Base-by-base conservation (phyloP, 2,329 filamentous ascomycete species). In the Cercospora sp. region DNA sequence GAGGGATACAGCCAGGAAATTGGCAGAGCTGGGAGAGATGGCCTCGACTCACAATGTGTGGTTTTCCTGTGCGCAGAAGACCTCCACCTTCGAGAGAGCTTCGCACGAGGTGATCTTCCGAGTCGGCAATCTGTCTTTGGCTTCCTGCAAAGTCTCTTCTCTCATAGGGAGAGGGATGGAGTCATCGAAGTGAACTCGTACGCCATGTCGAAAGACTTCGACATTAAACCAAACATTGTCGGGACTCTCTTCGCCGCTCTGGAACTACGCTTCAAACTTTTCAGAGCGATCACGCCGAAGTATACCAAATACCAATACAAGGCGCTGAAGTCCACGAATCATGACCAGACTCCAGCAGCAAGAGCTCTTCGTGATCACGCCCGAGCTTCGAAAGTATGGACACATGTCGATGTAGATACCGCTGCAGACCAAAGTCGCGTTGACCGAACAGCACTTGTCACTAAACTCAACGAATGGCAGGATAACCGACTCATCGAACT, bases 1-100 rank as follows among this genome's bases (percentile, higher is more conserved):
- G 95, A 99, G 80, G 95, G 95, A 0, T 99, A 99, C 79, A 98
- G 98, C 77, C 95, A 99, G 78, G 95, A 99, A 79, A 99, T 95
- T 53, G 95, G 95, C 0, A 91, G 95, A 73, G 95, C 95, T 66
- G 95, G 95, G 8, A 88, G 95, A 77, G 95, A 99, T 78, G 94
- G 94, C 9, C 0, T 84, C 84, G 66, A 79, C 0, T 87, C 86
- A 65, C 80, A 82, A 26, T 90, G 88, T 73, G 82, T 88, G 78
- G 81, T 88, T 55, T 88, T 85, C 68, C 79, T 89, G 3, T 87
- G 85, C 48, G 82, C 81, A 0, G 83, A 86, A 51, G 87, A 89
- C 69, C 85, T 88, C 51, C 84, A 87, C 73, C 74, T 88, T 13
- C 82, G 84, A 10, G 87, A 90, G 69, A 84, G 85, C 69, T 89